Evolutionary conservation across 176 grass and related monocot species (phyloP), one percentile per base, ranked within the genome.

Genomic region (Cocos nucifera): DNA sequence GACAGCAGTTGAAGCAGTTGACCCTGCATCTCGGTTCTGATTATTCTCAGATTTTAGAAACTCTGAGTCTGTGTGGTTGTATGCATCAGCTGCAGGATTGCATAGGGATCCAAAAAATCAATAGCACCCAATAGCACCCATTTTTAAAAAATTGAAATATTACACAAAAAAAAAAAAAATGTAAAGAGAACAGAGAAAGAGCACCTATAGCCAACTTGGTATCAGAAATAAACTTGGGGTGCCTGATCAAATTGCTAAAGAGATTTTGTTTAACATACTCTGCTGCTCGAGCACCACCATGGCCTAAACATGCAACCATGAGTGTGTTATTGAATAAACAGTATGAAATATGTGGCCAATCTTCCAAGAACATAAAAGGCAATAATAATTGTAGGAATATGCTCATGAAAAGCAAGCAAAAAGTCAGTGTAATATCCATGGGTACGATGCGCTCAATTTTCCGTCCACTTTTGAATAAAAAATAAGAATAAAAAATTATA

Each of bases 231-330:
- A 95, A 85, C 57, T 89, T 95, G 0, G 90, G 82, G 27, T 95
- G 82, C 51, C 72, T 89, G 65, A 89, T 86, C 19, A 95, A 53
- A 69, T 95, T 95, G 53, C 79, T 86, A 73, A 89, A 95, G 6
- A 95, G 90, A 49, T 95, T 76, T 17, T 83, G 73, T 70, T 95
- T 89, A 7, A 95, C 90, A 51, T 78, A 95, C 54, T 95, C 90
- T 18, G 90, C 90, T 49, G 90, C 90, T 58, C 82, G 79, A 75
- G 79, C 73, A 62, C 90, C 90, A 57, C 90, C 90, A 28, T 95
- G 90, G 56, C 90, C 90, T 95, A 71, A 55, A 28, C 17, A 58
- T 17, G 53, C 19, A 56, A 58, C 71, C 32, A 57, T 15, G n/a
- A 20, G 22, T 20, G 54, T 56, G n/a, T 44, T 3, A 44, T 44